Evolutionary conservation across 306 rosid genomes (phyloP).

Genomic region (Astragalus glycyphyllos): DNA sequence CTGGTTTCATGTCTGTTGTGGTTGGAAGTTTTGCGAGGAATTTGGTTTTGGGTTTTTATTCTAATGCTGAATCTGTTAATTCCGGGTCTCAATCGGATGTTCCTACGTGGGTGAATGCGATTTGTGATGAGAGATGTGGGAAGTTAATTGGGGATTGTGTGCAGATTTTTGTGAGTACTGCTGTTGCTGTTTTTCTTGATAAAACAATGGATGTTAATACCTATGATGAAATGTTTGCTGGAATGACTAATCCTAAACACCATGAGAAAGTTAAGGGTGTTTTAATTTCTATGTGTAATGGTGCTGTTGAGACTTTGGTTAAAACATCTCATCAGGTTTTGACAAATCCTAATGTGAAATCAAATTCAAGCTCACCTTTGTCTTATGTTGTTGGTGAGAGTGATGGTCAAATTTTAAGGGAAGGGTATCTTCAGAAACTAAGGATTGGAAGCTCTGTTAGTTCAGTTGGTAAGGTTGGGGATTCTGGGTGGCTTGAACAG

Average conservation of each 20-base stretch:
- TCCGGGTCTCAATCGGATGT: conserved; percentile 45
- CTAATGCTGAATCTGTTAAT: conserved; percentile 33
- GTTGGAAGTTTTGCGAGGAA: conserved; percentile 97
- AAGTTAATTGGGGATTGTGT: conserved; percentile 64
- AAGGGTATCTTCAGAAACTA: conserved; percentile 46
- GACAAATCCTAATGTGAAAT: conserved; percentile 47
- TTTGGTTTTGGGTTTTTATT: conserved; percentile 68
- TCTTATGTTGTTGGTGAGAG: conserved; percentile 42
- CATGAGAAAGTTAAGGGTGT: conserved; percentile 64
- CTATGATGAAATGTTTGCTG: conserved; percentile 73
- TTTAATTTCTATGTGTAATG: conserved; percentile 75
- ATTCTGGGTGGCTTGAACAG: conserved; percentile 64
- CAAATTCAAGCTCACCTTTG: conserved; percentile 35
- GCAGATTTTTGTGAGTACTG: conserved; percentile 81
- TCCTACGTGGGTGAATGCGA: conserved; percentile 61
- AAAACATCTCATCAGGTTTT: conserved; percentile 83
- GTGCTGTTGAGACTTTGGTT: conserved; percentile 87
- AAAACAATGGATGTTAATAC: conserved; percentile 80
- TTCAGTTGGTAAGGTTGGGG: conserved; percentile 42
- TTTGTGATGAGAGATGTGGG: conserved; percentile 59
- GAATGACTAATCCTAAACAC: conserved; percentile 82
- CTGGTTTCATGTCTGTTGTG: conserved; percentile 81
- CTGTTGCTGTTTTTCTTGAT: conserved; percentile 81
- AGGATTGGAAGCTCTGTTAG: conserved; percentile 38
- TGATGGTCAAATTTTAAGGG: conserved; percentile 39